Conservation (phyloP, 768 basidiomycete genomes). For the Lactifluus hygrophoroides region DNA sequence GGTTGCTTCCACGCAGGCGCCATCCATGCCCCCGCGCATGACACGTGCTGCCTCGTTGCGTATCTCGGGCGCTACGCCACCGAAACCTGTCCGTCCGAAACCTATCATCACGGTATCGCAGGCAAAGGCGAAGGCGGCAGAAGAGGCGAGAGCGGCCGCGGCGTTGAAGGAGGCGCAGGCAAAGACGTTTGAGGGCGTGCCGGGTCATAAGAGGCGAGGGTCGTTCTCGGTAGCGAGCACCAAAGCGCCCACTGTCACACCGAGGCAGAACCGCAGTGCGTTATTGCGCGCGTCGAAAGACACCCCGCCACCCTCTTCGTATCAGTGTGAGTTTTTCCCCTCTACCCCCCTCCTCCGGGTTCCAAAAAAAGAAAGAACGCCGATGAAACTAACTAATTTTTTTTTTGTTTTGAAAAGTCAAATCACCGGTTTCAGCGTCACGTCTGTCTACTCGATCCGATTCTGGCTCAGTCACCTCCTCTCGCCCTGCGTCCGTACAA, state of each 20-base stretch:
- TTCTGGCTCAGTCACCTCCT: neutral
- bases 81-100: slow-evolving; percentile 23
- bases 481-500: slow-evolving; percentile 11
- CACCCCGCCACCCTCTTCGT: slow-evolving; percentile 30
- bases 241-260: slow-evolving; percentile 34
- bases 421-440: neutral
- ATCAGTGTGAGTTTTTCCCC: slow-evolving; percentile 18
- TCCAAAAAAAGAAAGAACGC: too few species aligned
- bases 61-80: slow-evolving; percentile 43
- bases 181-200: slow-evolving; percentile 64
- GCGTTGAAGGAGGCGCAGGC: slow-evolving; percentile 28
- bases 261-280: slow-evolving; percentile 39
- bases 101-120: slow-evolving; percentile 6
- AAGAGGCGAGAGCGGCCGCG: slow-evolving; percentile 25
- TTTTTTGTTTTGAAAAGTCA: slow-evolving; percentile 3
- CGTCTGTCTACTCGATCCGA: slow-evolving; percentile 9
- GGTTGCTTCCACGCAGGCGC: slow-evolving; percentile 70
- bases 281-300: slow-evolving; percentile 35
- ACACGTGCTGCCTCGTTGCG: slow-evolving; percentile 67
- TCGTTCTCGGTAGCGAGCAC: slow-evolving; percentile 59
- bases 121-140: slow-evolving; percentile 25
- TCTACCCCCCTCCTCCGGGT: neutral
- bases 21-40: slow-evolving; percentile 63
- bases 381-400: too few species aligned
- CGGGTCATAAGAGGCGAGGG: slow-evolving; percentile 76